Evolutionary conservation across 1,139 yeast species (phyloP).

Genomic region (Hyphopichia pseudoburtonii): DNA sequence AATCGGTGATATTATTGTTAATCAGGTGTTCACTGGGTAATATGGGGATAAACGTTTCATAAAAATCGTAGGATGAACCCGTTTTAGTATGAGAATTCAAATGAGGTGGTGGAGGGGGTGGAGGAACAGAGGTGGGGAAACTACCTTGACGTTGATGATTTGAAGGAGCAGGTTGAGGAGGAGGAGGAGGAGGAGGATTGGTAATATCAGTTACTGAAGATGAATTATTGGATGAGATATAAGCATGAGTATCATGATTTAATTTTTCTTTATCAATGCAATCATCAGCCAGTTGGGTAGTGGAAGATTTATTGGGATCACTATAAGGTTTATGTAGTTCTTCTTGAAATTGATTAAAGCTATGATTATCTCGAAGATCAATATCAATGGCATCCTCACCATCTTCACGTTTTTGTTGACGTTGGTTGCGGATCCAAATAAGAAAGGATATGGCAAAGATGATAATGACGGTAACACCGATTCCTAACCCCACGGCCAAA

Average conservation of each 20-base stretch:
- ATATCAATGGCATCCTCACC: slow-evolving; percentile 32
- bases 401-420: slow-evolving; percentile 36
- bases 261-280: slow-evolving; percentile 4
- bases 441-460: slow-evolving; percentile 11
- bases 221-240: slow-evolving; percentile 10
- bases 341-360: slow-evolving; percentile 39
- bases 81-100: slow-evolving; percentile 14
- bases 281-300: slow-evolving; percentile 9
- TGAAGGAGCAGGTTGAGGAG: background rate
- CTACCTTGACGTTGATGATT: background rate
- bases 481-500: slow-evolving; percentile 43
- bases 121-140: no score
- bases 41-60: slow-evolving; percentile 45
- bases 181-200: slow-evolving; percentile 2
- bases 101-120: background rate
- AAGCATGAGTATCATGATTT: slow-evolving; percentile 3
- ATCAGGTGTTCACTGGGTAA: slow-evolving; percentile 15
- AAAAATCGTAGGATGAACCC: slow-evolving; percentile 41
- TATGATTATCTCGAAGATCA: slow-evolving; percentile 38
- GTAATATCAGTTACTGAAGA: slow-evolving; percentile 12
- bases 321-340: slow-evolving; percentile 29
- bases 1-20: background rate
- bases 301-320: slow-evolving; percentile 12
- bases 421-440: slow-evolving; percentile 30
- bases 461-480: slow-evolving; percentile 36